Evolutionary conservation across 2,329 filamentous ascomycete genomes (phyloP).

Genomic region (Ophiostoma tasmaniense): DNA sequence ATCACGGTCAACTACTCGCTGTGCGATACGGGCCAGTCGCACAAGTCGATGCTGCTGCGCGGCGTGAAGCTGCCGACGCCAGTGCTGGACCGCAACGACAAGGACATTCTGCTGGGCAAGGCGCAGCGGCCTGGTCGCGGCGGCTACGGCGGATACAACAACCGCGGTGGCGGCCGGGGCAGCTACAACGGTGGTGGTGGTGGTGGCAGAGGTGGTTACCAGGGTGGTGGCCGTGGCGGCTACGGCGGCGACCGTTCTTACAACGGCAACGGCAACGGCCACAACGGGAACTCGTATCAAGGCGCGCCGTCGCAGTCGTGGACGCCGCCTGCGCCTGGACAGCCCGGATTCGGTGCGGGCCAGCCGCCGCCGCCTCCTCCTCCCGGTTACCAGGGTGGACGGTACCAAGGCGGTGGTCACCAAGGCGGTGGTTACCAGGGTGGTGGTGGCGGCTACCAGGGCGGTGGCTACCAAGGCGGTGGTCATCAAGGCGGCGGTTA

Average conservation of each 20-base stretch:
- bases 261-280: slow-evolving; percentile 23
- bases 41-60: slow-evolving; percentile 90
- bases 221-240: not conserved
- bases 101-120: slow-evolving; percentile 62
- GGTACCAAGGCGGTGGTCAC: not conserved
- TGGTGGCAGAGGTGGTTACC: not conserved
- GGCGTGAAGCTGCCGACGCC: slow-evolving; percentile 67
- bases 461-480: slow-evolving; percentile 2
- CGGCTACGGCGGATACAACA: slow-evolving; percentile 32
- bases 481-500: slow-evolving; percentile 1
- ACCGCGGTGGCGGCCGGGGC: slow-evolving; percentile 1
- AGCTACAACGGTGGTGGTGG: not conserved
- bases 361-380: slow-evolving; percentile 39
- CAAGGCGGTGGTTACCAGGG: slow-evolving; percentile 12
- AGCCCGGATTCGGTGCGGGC: slow-evolving; percentile 35
- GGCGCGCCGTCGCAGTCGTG: slow-evolving; percentile 27
- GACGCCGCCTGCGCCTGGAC: slow-evolving; percentile 39
- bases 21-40: slow-evolving; percentile 60
- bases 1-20: slow-evolving; percentile 85
- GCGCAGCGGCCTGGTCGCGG: slow-evolving; percentile 58
- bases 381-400: slow-evolving; percentile 23
- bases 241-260: not conserved
- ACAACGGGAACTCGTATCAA: slow-evolving; percentile 32
- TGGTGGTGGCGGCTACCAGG: slow-evolving; percentile 3
- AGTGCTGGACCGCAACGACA: slow-evolving; percentile 65